Evolutionary conservation across 108 stramenopile species (phyloP).

Genomic region (Skeletonema costatum): DNA sequence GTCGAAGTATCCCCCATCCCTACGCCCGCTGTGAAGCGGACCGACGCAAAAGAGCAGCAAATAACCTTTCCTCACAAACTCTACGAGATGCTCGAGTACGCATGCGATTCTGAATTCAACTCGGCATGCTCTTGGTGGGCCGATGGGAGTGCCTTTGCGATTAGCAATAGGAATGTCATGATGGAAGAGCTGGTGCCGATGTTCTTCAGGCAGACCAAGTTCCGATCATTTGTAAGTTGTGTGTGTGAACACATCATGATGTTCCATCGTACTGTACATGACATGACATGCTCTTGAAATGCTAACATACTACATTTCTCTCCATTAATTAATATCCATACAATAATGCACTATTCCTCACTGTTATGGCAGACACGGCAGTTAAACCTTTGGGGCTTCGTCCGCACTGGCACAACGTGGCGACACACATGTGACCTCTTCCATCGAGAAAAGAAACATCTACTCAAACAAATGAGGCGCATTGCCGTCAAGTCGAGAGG

Average conservation of each 20-base stretch:
- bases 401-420: background rate
- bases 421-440: background rate
- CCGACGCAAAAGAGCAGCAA: background rate
- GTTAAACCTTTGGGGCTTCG: constrained; percentile 9
- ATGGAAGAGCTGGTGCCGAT: constrained; percentile 1
- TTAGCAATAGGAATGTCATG: background rate
- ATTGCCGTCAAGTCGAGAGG: background rate
- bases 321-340: background rate
- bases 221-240: constrained; percentile 7
- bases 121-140: background rate
- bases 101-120: background rate
- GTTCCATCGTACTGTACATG: too few species aligned
- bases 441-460: background rate
- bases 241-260: too few species aligned
- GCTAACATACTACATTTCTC: too few species aligned
- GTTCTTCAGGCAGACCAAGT: constrained; percentile 11
- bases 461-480: background rate
- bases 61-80: background rate
- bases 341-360: background rate
- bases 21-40: too few species aligned
- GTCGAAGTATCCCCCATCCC: too few species aligned
- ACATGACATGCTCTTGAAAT: too few species aligned
- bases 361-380: background rate
- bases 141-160: constrained; percentile 1
- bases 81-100: constrained; percentile 2